Conservation (phyloP, 345 rosid genomes). For the Linum usitatissimum region DNA sequence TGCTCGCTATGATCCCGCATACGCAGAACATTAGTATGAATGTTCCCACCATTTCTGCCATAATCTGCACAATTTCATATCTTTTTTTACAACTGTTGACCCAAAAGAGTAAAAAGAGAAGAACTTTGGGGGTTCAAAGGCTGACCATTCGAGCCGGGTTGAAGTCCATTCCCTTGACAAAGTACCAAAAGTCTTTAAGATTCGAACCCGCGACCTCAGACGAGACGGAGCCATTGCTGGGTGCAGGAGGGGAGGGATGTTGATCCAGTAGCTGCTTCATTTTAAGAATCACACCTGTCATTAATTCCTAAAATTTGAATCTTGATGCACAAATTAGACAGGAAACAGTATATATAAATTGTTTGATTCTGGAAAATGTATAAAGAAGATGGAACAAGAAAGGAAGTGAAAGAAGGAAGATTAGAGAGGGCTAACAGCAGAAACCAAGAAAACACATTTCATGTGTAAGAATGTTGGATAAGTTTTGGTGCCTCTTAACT, state of each 20-base stretch:
- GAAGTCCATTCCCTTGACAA: constrained; percentile 28
- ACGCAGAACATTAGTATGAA: constrained; percentile 65
- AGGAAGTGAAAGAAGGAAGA: background rate
- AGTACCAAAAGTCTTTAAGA: constrained; percentile 16
- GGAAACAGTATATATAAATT: no score
- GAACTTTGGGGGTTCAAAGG: background rate
- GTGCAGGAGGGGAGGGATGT: constrained; percentile 21
- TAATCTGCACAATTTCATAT: constrained; percentile 29
- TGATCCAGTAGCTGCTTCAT: constrained; percentile 20
- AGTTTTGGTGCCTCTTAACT: background rate
- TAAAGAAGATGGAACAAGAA: background rate
- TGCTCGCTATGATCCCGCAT: constrained; percentile 56
- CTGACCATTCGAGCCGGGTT: constrained; percentile 52
- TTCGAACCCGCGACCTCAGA: constrained; percentile 25
- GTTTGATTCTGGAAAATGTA: background rate
- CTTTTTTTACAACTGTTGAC: background rate
- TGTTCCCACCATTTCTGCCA: constrained; percentile 73
- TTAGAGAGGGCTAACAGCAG: background rate
- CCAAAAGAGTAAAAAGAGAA: background rate
- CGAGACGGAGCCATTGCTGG: background rate
- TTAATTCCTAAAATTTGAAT: no score
- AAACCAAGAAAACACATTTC: background rate
- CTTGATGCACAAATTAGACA: background rate
- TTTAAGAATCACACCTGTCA: constrained; percentile 9
- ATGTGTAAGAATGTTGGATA: no score